Evolutionary conservation across 1,284 basidiomycete species (phyloP).

Genomic region (Ustilago shanxiensis): DNA sequence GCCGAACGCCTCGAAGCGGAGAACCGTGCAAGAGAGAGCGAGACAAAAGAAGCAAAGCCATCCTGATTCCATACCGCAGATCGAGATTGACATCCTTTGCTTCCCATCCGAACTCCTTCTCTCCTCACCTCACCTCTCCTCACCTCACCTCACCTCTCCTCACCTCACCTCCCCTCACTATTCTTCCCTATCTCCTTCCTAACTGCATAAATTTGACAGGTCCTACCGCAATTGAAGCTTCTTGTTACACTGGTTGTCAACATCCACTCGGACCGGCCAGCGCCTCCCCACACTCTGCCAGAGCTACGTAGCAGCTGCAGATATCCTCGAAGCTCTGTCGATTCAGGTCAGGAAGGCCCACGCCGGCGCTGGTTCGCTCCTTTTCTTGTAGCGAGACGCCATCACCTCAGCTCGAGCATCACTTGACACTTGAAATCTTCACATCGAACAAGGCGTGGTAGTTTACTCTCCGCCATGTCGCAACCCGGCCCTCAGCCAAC

Average conservation of each 20-base stretch:
- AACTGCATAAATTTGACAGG: too few species aligned
- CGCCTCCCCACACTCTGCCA: background rate
- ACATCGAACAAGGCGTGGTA: background rate
- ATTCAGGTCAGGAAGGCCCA: too few species aligned
- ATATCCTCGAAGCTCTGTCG: background rate
- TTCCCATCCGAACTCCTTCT: slow-evolving; percentile 9
- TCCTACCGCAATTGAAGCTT: background rate
- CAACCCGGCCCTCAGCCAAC: slow-evolving; percentile 25
- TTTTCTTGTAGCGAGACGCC: too few species aligned
- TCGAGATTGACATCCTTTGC: background rate
- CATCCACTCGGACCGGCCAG: background rate
- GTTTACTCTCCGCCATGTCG: slow-evolving; percentile 18
- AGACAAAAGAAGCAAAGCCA: background rate
- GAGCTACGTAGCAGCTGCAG: background rate
- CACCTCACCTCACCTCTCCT: background rate
- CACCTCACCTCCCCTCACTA: too few species aligned
- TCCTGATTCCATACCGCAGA: slow-evolving; percentile 9
- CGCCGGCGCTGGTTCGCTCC: background rate
- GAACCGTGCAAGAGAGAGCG: slow-evolving; percentile 13
- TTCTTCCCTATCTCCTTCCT: too few species aligned
- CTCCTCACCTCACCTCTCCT: background rate
- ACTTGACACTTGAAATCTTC: background rate
- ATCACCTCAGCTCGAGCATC: background rate
- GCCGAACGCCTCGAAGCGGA: slow-evolving; percentile 24
- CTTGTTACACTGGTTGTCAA: background rate